phyloP scores from a whole-genome alignment of 164 flowering plant species.

The Tetracentron sinense region DNA sequence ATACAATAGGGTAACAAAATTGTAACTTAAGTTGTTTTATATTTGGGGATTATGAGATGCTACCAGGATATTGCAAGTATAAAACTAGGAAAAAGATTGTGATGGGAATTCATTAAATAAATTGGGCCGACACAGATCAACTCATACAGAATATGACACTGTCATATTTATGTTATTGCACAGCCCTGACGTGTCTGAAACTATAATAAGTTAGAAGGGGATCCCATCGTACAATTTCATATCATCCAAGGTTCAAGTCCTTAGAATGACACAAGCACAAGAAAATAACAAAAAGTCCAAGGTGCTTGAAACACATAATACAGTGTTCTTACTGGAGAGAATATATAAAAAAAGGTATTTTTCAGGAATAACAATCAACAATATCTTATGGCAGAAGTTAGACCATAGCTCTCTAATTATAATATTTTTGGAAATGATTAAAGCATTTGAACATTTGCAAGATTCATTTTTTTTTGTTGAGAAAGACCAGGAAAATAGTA shows the following conservation, averaged over 20 bases:
- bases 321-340: neutral
- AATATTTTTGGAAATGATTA: too few species aligned
- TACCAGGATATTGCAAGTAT: neutral
- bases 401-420: too few species aligned
- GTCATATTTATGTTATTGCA: neutral
- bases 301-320: neutral
- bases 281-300: neutral
- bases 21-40: neutral
- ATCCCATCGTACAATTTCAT: too few species aligned
- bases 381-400: neutral
- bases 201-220: neutral
- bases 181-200: neutral
- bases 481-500: too few species aligned
- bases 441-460: too few species aligned
- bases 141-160: neutral
- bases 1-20: neutral
- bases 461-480: too few species aligned
- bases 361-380: neutral
- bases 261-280: neutral
- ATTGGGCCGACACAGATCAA: neutral
- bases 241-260: neutral
- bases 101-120: neutral
- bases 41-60: too few species aligned
- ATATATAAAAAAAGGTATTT: too few species aligned
- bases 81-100: neutral